Evolutionary conservation across 2,329 filamentous ascomycete genomes (phyloP).

Genomic region (Fusarium udum): DNA sequence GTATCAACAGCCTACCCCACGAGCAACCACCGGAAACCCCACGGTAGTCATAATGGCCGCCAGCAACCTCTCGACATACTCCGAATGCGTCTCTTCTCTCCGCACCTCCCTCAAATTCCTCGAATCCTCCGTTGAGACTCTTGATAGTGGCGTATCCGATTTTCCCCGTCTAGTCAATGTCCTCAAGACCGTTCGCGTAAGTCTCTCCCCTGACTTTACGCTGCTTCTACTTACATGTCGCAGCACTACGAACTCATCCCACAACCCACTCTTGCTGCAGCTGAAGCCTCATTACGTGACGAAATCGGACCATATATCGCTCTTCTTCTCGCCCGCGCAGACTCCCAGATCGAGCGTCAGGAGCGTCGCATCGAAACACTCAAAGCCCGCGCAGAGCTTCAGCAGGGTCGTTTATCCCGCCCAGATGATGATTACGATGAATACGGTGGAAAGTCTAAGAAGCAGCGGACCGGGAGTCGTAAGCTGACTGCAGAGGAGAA

Average conservation of each 20-base stretch:
- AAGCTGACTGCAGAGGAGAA: constrained; percentile 64
- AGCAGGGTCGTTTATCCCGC: constrained; percentile 71
- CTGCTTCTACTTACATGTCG: neutral
- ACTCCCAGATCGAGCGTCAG: constrained; percentile 83
- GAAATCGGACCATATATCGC: constrained; percentile 90
- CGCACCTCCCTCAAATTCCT: constrained; percentile 69
- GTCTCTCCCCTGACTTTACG: constrained; percentile 31
- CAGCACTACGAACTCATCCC: constrained; percentile 94
- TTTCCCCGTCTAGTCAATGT: constrained; percentile 65
- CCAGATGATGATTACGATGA: constrained; percentile 36
- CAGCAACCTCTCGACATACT: constrained; percentile 54
- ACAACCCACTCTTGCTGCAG: constrained; percentile 81
- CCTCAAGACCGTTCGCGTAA: constrained; percentile 66
- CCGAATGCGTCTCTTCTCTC: constrained; percentile 68
- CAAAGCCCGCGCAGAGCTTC: constrained; percentile 82
- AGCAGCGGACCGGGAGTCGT: constrained; percentile 37
- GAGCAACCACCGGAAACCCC: neutral
- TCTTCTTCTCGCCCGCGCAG: constrained; percentile 81
- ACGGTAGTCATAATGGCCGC: constrained; percentile 34
- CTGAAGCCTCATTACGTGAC: constrained; percentile 84
- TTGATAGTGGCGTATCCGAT: constrained; percentile 66
- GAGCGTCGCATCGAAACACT: constrained; percentile 84
- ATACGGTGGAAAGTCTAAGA: constrained; percentile 33
- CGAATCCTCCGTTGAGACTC: constrained; percentile 66
- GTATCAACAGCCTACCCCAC: constrained; percentile 1